Base-by-base conservation (phyloP, 495 filamentous ascomycete species). In the Podospora comata region DNA sequence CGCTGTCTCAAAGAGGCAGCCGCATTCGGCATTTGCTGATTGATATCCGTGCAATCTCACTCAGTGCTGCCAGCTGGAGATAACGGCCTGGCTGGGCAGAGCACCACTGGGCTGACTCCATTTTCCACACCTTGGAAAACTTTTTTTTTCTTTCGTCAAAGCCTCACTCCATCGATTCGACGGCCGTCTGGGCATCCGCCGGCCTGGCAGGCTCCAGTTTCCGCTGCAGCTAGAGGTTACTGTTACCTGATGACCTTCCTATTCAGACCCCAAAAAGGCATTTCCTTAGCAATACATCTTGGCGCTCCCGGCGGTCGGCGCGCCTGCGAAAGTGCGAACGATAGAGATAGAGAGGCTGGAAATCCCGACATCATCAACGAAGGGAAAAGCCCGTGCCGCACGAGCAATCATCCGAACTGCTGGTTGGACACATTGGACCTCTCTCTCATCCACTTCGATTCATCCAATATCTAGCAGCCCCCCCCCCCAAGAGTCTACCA, bases 201-300 rank as follows among this genome's bases (percentile, higher is more conserved):
- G 55, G 16, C 53, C 16, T 23, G 34, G 58, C 56, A 61, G 63
- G 67, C 71, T 70, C 75, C 72, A 71, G 61, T 74, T 59, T 58
- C 26, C 30, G 27, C 70, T 76, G 75, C 74, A 76, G 72, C 75
- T 73, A 74, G 71, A 71, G 71, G 75, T 77, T 77, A 55, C 68
- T 73, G 63, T 77, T 77, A 77, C 75, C 69, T 76, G 67, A 76
- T 70, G 64, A 76, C 74, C 71, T 76, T 73, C 72, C 60, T 63
- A 73, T 76, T 39, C 58, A 74, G 69, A 28, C 70, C 68, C 59
- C 23, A 48, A 15, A 62, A 20, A 28, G 28, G 61, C 30, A 71
- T 62, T 65, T 28, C 39, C 27, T 66, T 62, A 59, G 66, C 66
- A 62, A 68, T 65, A 19, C 19, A 53, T 66, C 66, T 68, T 71